A percentile compares a stretch with the other conserved stretches of the same genome.
phyloP scores from a whole-genome alignment of 2,329 filamentous ascomycete species.

The Fusarium ambrosium region DNA sequence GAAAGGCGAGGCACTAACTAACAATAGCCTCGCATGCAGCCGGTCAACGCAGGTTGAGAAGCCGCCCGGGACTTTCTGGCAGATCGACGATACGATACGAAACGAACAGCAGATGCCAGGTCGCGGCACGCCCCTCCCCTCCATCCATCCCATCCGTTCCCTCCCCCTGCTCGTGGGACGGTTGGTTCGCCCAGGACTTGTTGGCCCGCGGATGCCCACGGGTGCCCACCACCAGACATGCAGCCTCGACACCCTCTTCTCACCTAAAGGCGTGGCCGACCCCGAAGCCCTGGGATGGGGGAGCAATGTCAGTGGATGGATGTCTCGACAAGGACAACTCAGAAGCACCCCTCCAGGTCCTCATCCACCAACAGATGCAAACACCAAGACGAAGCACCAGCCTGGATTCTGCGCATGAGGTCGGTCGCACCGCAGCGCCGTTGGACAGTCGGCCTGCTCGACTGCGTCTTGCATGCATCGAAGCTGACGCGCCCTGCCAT shows the following conservation, averaged over 20 bases:
- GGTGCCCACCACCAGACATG: constrained; percentile 24
- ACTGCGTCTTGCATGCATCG: constrained; percentile 39
- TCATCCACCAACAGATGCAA: background rate
- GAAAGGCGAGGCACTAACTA: constrained; percentile 6
- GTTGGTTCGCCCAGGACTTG: constrained; percentile 16
- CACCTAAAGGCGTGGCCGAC: constrained; percentile 1
- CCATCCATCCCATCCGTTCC: background rate
- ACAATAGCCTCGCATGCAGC: constrained; percentile 41
- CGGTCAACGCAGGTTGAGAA: constrained; percentile 40
- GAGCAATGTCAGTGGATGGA: constrained; percentile 1
- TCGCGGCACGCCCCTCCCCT: constrained; percentile 25
- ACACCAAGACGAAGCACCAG: constrained; percentile 8
- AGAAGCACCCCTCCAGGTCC: constrained; percentile 30
- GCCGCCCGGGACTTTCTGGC: constrained; percentile 21
- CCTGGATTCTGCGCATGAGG: background rate
- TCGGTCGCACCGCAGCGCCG: constrained; percentile 43
- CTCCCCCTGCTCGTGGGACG: constrained; percentile 15
- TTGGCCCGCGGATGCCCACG: background rate
- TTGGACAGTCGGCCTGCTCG: constrained; percentile 23
- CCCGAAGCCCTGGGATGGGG: background rate
- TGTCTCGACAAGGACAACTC: constrained; percentile 29
- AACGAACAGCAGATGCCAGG: constrained; percentile 32
- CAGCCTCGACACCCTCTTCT: constrained; percentile 33
- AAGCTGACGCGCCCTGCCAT: constrained; percentile 29
- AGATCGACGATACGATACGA: constrained; percentile 44